Evolutionary conservation across 2,329 filamentous ascomycete species (phyloP), one percentile per base, ranked within the genome.

Genomic region (Talaromyces piceae): DNA sequence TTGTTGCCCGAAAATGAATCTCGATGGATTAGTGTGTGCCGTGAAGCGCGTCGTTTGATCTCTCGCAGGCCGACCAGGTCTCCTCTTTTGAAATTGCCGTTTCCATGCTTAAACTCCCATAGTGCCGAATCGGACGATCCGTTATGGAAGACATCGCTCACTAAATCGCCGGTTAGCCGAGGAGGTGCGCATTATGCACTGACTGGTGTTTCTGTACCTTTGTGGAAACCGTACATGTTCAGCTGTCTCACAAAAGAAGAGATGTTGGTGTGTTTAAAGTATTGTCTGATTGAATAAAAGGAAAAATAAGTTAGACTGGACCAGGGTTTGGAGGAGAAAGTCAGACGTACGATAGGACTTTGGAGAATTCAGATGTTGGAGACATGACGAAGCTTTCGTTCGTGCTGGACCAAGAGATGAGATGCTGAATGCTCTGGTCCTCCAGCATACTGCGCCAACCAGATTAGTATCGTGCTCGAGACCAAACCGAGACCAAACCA

Each of bases 151-250:
- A 97, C 93, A 67, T 98, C 93, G 74, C 93, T 96, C 62, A 97
- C 93, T 96, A 37, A 4, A 16, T 18, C 11, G 3, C 16, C 6
- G 16, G 33, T 37, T 47, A 41, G 12, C n/a, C 4, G 18, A 20
- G 44, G 26, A 53, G 30, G 43, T 41, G 8, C 4, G n/a, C 22
- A 13, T 9, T 11, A 16, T 22, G 20, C 23, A 18, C 12, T 23
- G 23, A 16, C 11, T 22, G 13, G 16, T 5, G 13, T 11, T 18
- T 33, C 33, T 18, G 37, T 70, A 94, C 91, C 91, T 87, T 98
- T 98, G 68, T 98, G 93, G 70, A 98, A 98, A 5, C 93, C 93
- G 62, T 98, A 98, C 93, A 98, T 98, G 67, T 98, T 98, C 47
- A 98, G 74, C 72, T 98, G 93, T 45, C 93, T 83, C 46, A 98